Evolutionary conservation across 2,329 filamentous ascomycete genomes (phyloP), one percentile per base, ranked within the genome.

Genomic region (Aspergillus bombycis): DNA sequence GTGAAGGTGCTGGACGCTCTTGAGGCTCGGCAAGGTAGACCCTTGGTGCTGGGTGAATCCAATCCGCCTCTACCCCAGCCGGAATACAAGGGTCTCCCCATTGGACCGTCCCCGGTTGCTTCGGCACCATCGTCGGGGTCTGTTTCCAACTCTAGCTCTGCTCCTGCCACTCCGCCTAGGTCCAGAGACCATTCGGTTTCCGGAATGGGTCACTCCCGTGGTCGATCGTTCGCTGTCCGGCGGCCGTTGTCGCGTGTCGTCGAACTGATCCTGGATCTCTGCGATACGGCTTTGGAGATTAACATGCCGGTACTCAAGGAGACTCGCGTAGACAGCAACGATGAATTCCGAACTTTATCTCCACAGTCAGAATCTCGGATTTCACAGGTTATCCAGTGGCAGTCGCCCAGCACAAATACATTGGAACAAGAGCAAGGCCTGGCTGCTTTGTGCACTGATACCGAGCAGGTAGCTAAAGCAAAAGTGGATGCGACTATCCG

Each of bases 321-420:
- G 68, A 85, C 88, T 4, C 86, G 89, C 10, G 84, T 87, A 41
- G 81, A 84, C 54, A 84, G 86, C 45, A 79, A 80, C 9, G 90
- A 91, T 56, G 93, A 97, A 66, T 89, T 98, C 66, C 89, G 94
- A 54, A 97, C 94, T 0, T 91, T 97, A 74, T 99, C 95, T 5
- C 95, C 95, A 0, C 92, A 97, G 74, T 99, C 96, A 0, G 95
- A 99, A 75, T 95, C 92, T 50, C 89, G 94, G 36, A 96, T 98
- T 70, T 91, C 92, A 1, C 95, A 99, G 77, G 94, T 99, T 7
- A 78, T 96, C 69, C 93, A 97, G 75, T 99, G 96, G 95, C 93
- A 97, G 73, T 97, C 94, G 6, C 95, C 95, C 0, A 94, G 92
- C 71, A 91, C 90, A 57, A 94, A 94, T 72, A 95, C 93, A 0